Percentiles rank a stretch among this genome's conserved stretches.
Evolutionary conservation across 2,329 filamentous ascomycete species (phyloP).

Genomic region (Ophiocordyceps camponoti-floridani): DNA sequence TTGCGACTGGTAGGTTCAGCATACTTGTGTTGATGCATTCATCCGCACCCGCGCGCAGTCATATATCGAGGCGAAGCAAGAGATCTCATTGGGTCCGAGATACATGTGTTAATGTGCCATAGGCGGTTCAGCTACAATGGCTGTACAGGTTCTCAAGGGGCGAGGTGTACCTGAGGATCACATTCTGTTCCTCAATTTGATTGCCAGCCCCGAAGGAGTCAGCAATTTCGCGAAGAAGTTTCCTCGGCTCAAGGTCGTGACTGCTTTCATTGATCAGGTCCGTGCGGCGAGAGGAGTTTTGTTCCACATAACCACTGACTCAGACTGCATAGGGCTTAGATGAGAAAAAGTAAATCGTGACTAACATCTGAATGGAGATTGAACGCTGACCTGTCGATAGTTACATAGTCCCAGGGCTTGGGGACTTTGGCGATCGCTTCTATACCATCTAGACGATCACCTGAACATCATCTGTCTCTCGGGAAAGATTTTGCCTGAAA

Average conservation of each 20-base stretch:
- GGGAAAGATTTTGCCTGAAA: background rate
- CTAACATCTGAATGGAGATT: too few relatives aligned
- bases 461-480: background rate
- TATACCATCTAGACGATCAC: conserved; percentile 55
- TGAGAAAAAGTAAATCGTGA: conserved; percentile 67
- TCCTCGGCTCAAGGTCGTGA: conserved; percentile 78
- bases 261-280: conserved; percentile 80
- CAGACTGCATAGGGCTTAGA: conserved; percentile 48
- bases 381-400: conserved; percentile 32
- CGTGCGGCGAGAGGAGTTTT: conserved; percentile 3
- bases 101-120: background rate
- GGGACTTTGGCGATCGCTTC: conserved; percentile 90
- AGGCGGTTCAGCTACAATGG: conserved; percentile 95
- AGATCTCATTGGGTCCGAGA: conserved; percentile 2
- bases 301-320: background rate
- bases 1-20: conserved; percentile 60
- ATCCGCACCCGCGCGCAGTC: background rate
- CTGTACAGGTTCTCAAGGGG: conserved; percentile 78
- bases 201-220: conserved; percentile 89
- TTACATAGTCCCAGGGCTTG: conserved; percentile 86
- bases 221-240: conserved; percentile 78
- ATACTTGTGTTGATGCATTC: background rate
- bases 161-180: conserved; percentile 87
- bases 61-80: background rate
- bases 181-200: conserved; percentile 91